phyloP scores from a whole-genome alignment of 1,139 yeast species.

The Yamadazyma taylorii region DNA sequence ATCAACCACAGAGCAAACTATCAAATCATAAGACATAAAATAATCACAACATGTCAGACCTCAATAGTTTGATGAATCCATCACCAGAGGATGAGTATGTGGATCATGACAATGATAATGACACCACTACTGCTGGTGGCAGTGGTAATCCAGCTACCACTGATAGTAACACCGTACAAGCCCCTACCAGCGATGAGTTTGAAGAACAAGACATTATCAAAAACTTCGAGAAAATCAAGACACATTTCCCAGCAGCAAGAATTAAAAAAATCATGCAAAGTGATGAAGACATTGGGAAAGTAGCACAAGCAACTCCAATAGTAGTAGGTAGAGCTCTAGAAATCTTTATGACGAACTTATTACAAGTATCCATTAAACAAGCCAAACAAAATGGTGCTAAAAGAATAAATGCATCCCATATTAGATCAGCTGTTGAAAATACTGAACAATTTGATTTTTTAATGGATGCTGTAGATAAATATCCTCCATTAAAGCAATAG shows the following conservation, averaged over 20 bases:
- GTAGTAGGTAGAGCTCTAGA: constrained; percentile 95
- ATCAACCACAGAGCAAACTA: too few relatives aligned
- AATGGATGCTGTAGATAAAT: constrained; percentile 69
- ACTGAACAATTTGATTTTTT: constrained; percentile 93
- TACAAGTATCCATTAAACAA: constrained; percentile 78
- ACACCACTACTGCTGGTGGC: neutral
- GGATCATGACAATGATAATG: constrained; percentile 2
- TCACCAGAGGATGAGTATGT: constrained; percentile 12
- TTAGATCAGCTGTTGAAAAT: constrained; percentile 77
- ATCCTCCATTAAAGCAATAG: constrained; percentile 42
- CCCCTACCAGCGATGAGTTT: constrained; percentile 3
- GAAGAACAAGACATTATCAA: constrained; percentile 22
- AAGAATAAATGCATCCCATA: constrained; percentile 80
- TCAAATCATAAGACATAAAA: neutral
- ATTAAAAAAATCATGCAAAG: constrained; percentile 96
- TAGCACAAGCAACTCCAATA: constrained; percentile 97
- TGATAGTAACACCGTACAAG: neutral
- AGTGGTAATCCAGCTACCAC: neutral
- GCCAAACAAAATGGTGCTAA: constrained; percentile 77
- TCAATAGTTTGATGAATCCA: constrained; percentile 19
- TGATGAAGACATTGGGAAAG: constrained; percentile 97
- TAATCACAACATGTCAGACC: constrained; percentile 13
- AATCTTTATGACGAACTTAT: constrained; percentile 84
- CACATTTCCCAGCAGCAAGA: constrained; percentile 96
- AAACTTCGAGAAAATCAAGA: constrained; percentile 62